These are phyloP conservation scores for Pyrus communis DNA, from an alignment of 306 rosid genomes.

Conservation along the genomic window DNA sequence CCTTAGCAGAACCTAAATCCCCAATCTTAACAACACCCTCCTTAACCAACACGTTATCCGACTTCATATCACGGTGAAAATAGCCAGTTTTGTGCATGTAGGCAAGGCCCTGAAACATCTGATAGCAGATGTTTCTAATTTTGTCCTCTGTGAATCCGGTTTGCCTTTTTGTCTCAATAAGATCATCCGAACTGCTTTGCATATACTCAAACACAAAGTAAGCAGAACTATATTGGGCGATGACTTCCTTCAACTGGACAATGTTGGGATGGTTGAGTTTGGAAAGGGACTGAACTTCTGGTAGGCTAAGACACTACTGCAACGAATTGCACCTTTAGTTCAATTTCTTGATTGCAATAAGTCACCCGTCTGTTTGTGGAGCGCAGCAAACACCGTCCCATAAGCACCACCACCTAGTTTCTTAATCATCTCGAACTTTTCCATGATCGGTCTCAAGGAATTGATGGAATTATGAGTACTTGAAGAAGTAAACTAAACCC, in stretches of 20 bases:
- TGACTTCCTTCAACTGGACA: background rate
- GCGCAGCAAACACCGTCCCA: background rate
- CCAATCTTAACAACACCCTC: background rate
- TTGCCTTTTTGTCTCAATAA: background rate
- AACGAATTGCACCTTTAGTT: background rate
- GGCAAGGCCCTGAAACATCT: background rate
- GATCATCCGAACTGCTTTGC: background rate
- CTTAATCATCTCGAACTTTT: too few relatives aligned
- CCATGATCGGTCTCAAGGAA: too few relatives aligned
- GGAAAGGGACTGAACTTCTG: background rate
- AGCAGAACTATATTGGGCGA: background rate
- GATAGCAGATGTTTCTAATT: background rate
- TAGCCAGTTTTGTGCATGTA: background rate
- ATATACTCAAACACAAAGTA: background rate
- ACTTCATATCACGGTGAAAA: background rate
- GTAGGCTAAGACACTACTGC: background rate
- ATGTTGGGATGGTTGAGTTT: background rate
- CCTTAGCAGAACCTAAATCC: background rate
- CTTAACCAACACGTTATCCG: background rate
- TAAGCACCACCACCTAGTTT: background rate
- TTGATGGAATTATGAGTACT: too few relatives aligned
- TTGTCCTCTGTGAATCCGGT: background rate
- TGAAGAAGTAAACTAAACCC: too few relatives aligned
- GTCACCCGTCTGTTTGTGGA: background rate
- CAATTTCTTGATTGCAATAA: background rate